A percentile compares a stretch with the other conserved stretches of the same genome.
Evolutionary conservation across 345 rosid species (phyloP).

Genomic region (Raphanus sativus): DNA sequence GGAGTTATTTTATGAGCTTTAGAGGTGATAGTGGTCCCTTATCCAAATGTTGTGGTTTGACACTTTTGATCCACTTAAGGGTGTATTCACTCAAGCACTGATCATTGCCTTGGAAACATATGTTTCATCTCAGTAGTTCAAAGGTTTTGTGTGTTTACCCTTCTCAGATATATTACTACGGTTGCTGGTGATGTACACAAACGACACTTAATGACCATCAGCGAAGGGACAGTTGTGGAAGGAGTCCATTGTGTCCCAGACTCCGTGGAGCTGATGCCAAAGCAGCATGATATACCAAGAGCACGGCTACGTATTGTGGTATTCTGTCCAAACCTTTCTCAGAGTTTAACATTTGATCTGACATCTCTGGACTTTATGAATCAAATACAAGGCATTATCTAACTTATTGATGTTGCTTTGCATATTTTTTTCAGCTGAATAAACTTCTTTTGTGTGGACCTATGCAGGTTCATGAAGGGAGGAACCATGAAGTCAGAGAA

Average conservation of each 20-base stretch:
- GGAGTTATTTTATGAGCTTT: not conserved
- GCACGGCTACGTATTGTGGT: slow-evolving; percentile 90
- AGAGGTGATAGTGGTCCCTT: not conserved
- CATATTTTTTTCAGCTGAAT: not conserved
- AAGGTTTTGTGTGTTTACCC: slow-evolving; percentile 6
- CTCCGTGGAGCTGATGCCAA: slow-evolving; percentile 79
- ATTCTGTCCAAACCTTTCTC: slow-evolving; percentile 24
- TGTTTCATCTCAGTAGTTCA: not conserved
- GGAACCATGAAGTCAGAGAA: slow-evolving; percentile 95
- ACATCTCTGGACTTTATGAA: not conserved
- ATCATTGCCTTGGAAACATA: not conserved
- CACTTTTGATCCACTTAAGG: not conserved
- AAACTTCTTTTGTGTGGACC: slow-evolving; percentile 1
- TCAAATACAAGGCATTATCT: not conserved
- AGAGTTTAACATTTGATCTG: not conserved
- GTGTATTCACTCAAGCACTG: slow-evolving; percentile 1
- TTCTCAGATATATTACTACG: slow-evolving; percentile 71
- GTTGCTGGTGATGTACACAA: slow-evolving; percentile 67
- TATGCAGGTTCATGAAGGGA: slow-evolving; percentile 92
- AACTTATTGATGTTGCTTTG: not conserved
- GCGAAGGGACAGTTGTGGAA: slow-evolving; percentile 72
- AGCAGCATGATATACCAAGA: slow-evolving; percentile 65
- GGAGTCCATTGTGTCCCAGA: slow-evolving; percentile 85
- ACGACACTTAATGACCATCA: slow-evolving; percentile 64
- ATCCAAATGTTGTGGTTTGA: slow-evolving; percentile 4